Evolutionary conservation across 176 grass and related monocot genomes (phyloP).

Genomic region (Ananas comosus): DNA sequence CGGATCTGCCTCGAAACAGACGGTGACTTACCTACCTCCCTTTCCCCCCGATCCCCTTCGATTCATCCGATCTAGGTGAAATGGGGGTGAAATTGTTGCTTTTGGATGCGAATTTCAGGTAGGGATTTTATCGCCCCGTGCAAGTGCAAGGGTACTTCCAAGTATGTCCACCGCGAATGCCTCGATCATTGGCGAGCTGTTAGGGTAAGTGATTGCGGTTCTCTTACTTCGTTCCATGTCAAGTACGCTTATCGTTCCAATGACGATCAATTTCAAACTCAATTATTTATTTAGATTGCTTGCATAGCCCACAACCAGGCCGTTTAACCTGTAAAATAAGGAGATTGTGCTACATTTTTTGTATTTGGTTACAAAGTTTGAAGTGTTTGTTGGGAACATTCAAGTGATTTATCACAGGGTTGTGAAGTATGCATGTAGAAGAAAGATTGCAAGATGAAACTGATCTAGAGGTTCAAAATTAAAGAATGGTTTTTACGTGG

Average conservation of each 20-base stretch:
- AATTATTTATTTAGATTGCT: background rate
- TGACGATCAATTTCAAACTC: background rate
- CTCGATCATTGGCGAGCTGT: conserved; percentile 96
- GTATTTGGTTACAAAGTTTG: no score
- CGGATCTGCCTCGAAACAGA: conserved; percentile 98
- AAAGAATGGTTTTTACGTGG: no score
- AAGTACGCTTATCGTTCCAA: no score
- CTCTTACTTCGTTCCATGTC: no score
- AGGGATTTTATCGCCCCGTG: conserved; percentile 99
- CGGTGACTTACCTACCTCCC: conserved; percentile 19
- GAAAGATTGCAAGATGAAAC: no score
- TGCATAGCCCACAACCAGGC: background rate
- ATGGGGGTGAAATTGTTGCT: background rate
- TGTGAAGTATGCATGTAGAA: no score
- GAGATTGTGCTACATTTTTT: background rate
- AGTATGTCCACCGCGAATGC: conserved; percentile 98
- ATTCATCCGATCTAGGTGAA: background rate
- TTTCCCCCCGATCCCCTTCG: background rate
- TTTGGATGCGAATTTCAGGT: conserved; percentile 40
- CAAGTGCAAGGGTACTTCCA: conserved; percentile 97
- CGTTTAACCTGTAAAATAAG: no score
- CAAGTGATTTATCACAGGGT: no score
- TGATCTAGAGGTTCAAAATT: no score
- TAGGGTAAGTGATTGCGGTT: conserved; percentile 30
- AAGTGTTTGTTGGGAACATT: no score